Evolutionary conservation across 1,284 basidiomycete genomes (phyloP).

Genomic region (Sporisorium graminicola): DNA sequence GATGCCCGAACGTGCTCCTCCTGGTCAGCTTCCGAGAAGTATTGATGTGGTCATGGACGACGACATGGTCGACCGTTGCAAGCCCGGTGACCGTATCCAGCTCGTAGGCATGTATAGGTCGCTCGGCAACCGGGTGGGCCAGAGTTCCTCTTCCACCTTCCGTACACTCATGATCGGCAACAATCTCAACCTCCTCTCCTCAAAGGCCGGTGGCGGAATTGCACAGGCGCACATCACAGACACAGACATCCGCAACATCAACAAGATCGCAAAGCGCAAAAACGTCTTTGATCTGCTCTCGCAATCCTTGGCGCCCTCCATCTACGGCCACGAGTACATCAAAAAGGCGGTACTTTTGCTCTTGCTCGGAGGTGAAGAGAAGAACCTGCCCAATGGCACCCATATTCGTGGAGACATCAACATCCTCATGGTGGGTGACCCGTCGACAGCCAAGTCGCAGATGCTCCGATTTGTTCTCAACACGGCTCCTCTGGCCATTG

Average conservation of each 20-base stretch:
- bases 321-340: constrained; percentile 95
- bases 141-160: constrained; percentile 81
- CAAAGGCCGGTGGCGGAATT: constrained; percentile 95
- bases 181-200: constrained; percentile 94
- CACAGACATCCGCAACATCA: constrained; percentile 95
- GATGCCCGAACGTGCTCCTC: constrained; percentile 98
- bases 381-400: constrained; percentile 96
- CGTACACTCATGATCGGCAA: constrained; percentile 95
- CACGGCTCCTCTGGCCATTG: constrained; percentile 96
- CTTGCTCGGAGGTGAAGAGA: constrained; percentile 94
- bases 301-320: constrained; percentile 95
- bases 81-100: constrained; percentile 97
- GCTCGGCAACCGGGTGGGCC: constrained; percentile 81
- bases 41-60: constrained; percentile 96
- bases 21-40: constrained; percentile 94
- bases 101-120: constrained; percentile 95
- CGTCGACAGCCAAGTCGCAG: constrained; percentile 97
- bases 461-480: constrained; percentile 95
- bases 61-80: constrained; percentile 95
- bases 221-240: constrained; percentile 93
- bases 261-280: constrained; percentile 85
- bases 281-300: constrained; percentile 91
- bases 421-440: constrained; percentile 98
- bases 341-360: constrained; percentile 93
- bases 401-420: constrained; percentile 99